These are phyloP conservation scores for Aspergillus novofumigatus DNA, from an alignment of 2,329 filamentous ascomycete species.

Conservation along the genomic window DNA sequence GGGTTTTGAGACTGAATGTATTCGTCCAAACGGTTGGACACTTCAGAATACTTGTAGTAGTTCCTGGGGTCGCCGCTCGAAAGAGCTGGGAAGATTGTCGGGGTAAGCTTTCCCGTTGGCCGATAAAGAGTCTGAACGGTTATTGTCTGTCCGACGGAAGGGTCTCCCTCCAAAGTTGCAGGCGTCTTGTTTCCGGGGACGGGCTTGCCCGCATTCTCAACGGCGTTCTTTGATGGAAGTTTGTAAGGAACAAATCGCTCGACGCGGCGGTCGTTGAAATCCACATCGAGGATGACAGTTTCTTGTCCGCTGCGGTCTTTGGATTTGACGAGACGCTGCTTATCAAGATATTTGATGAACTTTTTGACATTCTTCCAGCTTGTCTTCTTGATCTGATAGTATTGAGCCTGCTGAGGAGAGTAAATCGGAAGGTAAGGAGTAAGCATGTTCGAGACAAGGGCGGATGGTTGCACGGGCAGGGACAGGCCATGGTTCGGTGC, in stretches of 20 bases:
- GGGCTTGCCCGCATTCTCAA: slow-evolving; percentile 39
- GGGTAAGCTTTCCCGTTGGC: slow-evolving; percentile 55
- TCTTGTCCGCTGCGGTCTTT: slow-evolving; percentile 64
- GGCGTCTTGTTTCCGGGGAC: slow-evolving; percentile 23
- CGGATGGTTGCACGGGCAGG: slow-evolving; percentile 61
- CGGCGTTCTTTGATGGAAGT: slow-evolving; percentile 54
- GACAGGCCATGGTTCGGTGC: slow-evolving; percentile 53
- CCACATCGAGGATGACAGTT: slow-evolving; percentile 60
- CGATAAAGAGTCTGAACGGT: slow-evolving; percentile 52
- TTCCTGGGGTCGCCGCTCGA: slow-evolving; percentile 48
- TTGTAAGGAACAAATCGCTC: slow-evolving; percentile 58
- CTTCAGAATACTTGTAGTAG: slow-evolving; percentile 57
- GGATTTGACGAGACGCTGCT: slow-evolving; percentile 57
- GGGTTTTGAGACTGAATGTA: slow-evolving; percentile 56
- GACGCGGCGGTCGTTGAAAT: slow-evolving; percentile 56
- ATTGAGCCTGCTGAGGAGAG: slow-evolving; percentile 52
- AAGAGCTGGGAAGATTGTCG: slow-evolving; percentile 48
- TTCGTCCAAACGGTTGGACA: slow-evolving; percentile 53
- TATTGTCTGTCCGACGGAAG: slow-evolving; percentile 42
- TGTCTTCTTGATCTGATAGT: slow-evolving; percentile 65
- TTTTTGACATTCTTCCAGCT: slow-evolving; percentile 68
- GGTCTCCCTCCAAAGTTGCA: slow-evolving; percentile 29
- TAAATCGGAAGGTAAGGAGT: slow-evolving; percentile 63
- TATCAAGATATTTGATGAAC: slow-evolving; percentile 65
- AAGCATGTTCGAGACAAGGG: slow-evolving; percentile 59